Evolutionary conservation across 2,329 filamentous ascomycete genomes (phyloP), one percentile per base, ranked within the genome.

Genomic region (Aphanoascus verrucosus): DNA sequence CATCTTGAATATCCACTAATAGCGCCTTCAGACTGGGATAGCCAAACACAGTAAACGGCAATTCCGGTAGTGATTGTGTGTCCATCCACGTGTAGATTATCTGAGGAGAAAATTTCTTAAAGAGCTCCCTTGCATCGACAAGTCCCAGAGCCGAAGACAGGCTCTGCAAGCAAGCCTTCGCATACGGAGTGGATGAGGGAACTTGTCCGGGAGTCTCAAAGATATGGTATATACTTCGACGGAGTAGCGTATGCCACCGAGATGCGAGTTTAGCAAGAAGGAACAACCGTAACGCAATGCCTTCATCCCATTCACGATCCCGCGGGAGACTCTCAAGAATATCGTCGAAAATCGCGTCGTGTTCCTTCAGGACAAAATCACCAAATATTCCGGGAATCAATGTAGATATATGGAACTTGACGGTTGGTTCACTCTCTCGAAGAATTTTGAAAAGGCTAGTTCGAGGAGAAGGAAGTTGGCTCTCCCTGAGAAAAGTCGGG

Each of bases 21-120:
- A 98, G 77, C 3, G 87, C 82, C 15, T 75, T 66, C 1, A 97
- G 76, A 14, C 71, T 80, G 1, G 69, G 55, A 63, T 94, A 98
- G 1, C 83, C 85, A 66, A 98, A 98, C 1, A 93, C 86, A n/a
- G 77, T 73, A 63, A 80, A 95, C 0, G 93, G 91, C 47, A 98
- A 86, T 2, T 81, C 75, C n/a, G 78, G 74, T 6, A 95, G 72
- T 1, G 72, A 69, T 55, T 84, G 79, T 0, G 72, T 71, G 57
- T 88, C 82, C 2, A 94, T 79, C 91, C 90, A 98, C 0, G 89
- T 95, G 64, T 88, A 95, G 2, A 97, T 73, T 5, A 98, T 76
- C 63, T 98, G 93, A 1, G 90, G 83, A 5, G 88, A 83, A 64
- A 97, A 98, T 0, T 97, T 74, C 5, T 75, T 74, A 64, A 98